phyloP scores from a whole-genome alignment of 345 rosid species.

The Capsella bursapastoris region DNA sequence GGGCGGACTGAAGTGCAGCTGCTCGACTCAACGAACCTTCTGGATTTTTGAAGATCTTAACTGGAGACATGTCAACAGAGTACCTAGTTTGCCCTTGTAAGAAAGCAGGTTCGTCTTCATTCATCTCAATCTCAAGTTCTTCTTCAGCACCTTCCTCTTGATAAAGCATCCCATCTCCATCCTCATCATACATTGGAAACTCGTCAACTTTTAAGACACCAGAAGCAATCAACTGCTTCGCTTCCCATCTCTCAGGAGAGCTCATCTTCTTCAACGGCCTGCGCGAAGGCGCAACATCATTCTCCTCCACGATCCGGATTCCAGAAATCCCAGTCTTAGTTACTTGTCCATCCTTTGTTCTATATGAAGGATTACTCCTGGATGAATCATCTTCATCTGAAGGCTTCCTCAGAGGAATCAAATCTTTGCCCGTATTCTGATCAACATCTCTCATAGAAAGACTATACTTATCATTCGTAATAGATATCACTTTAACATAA shows the following conservation, averaged over 20 bases:
- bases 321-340: slow-evolving; percentile 80
- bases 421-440: slow-evolving; percentile 80
- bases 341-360: slow-evolving; percentile 59
- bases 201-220: slow-evolving; percentile 68
- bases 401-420: slow-evolving; percentile 73
- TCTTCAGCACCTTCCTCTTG: slow-evolving; percentile 91
- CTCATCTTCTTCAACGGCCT: slow-evolving; percentile 89
- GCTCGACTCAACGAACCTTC: slow-evolving; percentile 94
- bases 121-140: slow-evolving; percentile 92
- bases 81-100: slow-evolving; percentile 78
- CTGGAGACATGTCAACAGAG: slow-evolving; percentile 81
- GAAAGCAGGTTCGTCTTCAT: slow-evolving; percentile 88
- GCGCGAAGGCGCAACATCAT: slow-evolving; percentile 53
- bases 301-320: slow-evolving; percentile 70
- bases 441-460: slow-evolving; percentile 90
- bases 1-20: slow-evolving; percentile 93
- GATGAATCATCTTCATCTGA: slow-evolving; percentile 52
- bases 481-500: slow-evolving; percentile 78
- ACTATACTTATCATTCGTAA: slow-evolving; percentile 61
- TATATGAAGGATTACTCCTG: slow-evolving; percentile 59
- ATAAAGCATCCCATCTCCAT: slow-evolving; percentile 77
- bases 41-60: slow-evolving; percentile 91
- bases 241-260: slow-evolving; percentile 89
- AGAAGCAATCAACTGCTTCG: slow-evolving; percentile 87
- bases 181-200: slow-evolving; percentile 82